Evolutionary conservation across 2,329 filamentous ascomycete species (phyloP), one percentile per base, ranked within the genome.

Genomic region (Botrytis galanthina): DNA sequence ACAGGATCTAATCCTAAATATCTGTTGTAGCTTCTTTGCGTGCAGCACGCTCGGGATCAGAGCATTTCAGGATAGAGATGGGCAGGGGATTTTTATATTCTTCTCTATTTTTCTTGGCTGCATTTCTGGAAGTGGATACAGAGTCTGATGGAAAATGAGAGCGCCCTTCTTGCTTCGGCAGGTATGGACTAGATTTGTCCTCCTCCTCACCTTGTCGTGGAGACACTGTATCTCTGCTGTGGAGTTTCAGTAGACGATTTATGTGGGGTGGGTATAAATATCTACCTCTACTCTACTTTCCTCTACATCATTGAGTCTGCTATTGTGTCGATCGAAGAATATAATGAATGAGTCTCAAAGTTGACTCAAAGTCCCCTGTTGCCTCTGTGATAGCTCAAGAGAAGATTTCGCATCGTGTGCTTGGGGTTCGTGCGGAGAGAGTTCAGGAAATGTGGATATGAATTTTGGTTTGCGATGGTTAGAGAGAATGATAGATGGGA

Each of bases 101-200:
- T 3, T 4, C 48, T n/a, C 26, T n/a, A 12, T 48, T 48, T 48
- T 26, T 48, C 20, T 26, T 26, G 20, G 1, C 20, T 12, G 14
- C 5, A 1, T 16, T 16, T 54, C 14, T 54, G 51, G 26, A 12
- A 7, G 51, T 54, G 51, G 26, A 54, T 29, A 54, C 7, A 16
- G 12, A 54, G n/a, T 8, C 14, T 0, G 0, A 6, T 29, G 51
- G 16, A 16, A 29, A 26, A 8, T 2, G 26, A n/a, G 48, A 2
- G 3, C 2, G 26, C 2, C 4, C 26, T n/a, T 5, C 46, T 9
- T 4, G 9, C 22, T 48, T 48, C 10, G 46, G 22, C 1, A 12
- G 9, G 22, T 48, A 26, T 48, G 1, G 0, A 26, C 4, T 51
- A 14, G 26, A 51, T 1, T 51, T 3, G 9, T 22, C 5, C 10